Conservation (phyloP, 176 grass and related monocot genomes). For the Aechmea fasciata region DNA sequence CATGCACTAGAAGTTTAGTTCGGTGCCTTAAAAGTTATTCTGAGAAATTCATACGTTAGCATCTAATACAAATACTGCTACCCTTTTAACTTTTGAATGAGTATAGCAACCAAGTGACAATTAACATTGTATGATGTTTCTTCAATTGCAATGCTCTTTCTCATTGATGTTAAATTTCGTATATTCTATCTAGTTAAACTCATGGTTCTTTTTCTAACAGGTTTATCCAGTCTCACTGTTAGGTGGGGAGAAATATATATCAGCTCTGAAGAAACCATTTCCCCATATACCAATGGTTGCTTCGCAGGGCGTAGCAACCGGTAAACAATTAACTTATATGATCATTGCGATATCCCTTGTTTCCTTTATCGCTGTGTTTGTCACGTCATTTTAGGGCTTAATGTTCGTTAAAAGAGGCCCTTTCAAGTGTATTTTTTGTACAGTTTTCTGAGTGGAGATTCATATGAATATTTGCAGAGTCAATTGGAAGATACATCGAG, state of each 20-base stretch:
- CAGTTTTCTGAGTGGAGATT: no score
- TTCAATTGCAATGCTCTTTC: no score
- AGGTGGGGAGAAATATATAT: constrained; percentile 69
- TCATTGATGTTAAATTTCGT: no score
- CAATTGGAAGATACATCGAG: constrained; percentile 46
- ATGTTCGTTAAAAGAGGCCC: no score
- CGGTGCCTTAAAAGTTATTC: background rate
- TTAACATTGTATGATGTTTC: no score
- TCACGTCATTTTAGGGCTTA: no score
- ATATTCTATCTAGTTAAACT: background rate
- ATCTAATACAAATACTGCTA: background rate
- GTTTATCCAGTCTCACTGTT: constrained; percentile 80
- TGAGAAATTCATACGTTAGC: background rate
- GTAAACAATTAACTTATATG: constrained; percentile 13
- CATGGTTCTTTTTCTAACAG: constrained; percentile 13
- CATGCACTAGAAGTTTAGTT: background rate
- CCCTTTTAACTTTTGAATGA: no score
- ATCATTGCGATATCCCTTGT: background rate
- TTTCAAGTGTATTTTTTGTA: no score
- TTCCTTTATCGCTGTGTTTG: background rate
- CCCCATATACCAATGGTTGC: constrained; percentile 66
- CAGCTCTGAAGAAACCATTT: constrained; percentile 88
- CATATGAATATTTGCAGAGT: constrained; percentile 27
- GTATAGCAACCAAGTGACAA: no score
- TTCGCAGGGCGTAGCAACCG: constrained; percentile 77